phyloP scores from a whole-genome alignment of 371 early-diverging fungal genomes.

The Mycotypha africana region DNA sequence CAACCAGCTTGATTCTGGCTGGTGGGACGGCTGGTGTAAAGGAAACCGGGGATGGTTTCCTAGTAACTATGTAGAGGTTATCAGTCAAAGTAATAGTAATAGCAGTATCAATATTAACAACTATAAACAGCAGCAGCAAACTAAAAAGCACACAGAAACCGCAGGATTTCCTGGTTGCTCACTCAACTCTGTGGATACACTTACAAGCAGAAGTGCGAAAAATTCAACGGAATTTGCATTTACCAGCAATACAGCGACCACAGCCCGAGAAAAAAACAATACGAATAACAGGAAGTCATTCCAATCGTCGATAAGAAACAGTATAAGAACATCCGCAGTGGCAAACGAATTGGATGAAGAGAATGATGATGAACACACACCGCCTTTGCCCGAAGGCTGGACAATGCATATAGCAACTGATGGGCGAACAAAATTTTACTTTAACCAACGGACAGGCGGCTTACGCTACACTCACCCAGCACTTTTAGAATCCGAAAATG shows the following conservation, averaged over 20 bases:
- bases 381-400: constrained; percentile 18
- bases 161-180: no score
- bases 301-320: background rate
- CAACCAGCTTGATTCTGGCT: constrained; percentile 79
- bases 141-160: no score
- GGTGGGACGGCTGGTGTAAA: constrained; percentile 87
- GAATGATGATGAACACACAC: background rate
- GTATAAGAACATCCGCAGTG: no score
- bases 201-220: constrained; percentile 1
- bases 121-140: no score
- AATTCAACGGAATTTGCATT: background rate
- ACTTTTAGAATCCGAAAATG: constrained; percentile 18
- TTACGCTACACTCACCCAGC: constrained; percentile 20
- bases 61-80: constrained; percentile 71
- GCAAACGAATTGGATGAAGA: no score
- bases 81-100: constrained; percentile 30
- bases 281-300: background rate
- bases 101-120: no score
- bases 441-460: constrained; percentile 21
- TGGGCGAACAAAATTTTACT: constrained; percentile 20
- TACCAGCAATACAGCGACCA: background rate
- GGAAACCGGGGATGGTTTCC: constrained; percentile 88
- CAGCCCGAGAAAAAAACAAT: background rate
- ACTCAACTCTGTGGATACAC: no score
- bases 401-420: constrained; percentile 22